A percentile compares a stretch with the other conserved stretches of the same genome.
phyloP scores from a whole-genome alignment of 169 alveolate species.

The Cryptosporidium baileyi region DNA sequence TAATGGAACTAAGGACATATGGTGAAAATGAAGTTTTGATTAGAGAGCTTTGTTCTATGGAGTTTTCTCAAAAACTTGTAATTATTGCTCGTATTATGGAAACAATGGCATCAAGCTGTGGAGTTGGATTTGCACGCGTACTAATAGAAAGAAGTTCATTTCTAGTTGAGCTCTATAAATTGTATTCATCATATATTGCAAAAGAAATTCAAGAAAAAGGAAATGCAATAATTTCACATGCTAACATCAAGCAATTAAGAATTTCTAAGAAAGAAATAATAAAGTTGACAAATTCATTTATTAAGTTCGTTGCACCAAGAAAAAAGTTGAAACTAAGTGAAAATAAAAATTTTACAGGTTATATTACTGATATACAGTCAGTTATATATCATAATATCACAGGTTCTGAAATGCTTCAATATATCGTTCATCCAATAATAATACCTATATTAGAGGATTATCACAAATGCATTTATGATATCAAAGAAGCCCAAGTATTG shows the following conservation, averaged over 20 bases:
- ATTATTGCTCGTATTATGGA: slow-evolving; percentile 57
- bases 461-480: slow-evolving; percentile 18
- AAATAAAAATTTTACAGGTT: slow-evolving; percentile 5
- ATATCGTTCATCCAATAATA: slow-evolving; percentile 23
- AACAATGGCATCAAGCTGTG: slow-evolving; percentile 62
- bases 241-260: slow-evolving; percentile 52
- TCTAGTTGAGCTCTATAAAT: slow-evolving; percentile 24
- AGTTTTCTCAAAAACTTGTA: slow-evolving; percentile 25
- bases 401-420: slow-evolving; percentile 55
- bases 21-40: slow-evolving; percentile 8
- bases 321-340: slow-evolving; percentile 43
- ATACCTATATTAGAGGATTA: slow-evolving; percentile 59
- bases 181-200: slow-evolving; percentile 13
- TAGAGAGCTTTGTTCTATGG: slow-evolving; percentile 39
- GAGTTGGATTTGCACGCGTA: slow-evolving; percentile 65
- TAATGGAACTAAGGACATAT: background rate
- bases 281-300: slow-evolving; percentile 40
- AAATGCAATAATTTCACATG: slow-evolving; percentile 7
- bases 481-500: slow-evolving; percentile 46
- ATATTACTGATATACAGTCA: slow-evolving; percentile 28
- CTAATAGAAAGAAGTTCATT: slow-evolving; percentile 43
- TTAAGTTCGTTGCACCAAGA: slow-evolving; percentile 50
- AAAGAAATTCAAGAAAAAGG: slow-evolving; percentile 51
- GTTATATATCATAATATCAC: slow-evolving; percentile 33
- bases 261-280: slow-evolving; percentile 58